These are phyloP conservation scores for Pleurotus cornucopiae DNA, from an alignment of 768 basidiomycete species.

Conservation along the genomic window DNA sequence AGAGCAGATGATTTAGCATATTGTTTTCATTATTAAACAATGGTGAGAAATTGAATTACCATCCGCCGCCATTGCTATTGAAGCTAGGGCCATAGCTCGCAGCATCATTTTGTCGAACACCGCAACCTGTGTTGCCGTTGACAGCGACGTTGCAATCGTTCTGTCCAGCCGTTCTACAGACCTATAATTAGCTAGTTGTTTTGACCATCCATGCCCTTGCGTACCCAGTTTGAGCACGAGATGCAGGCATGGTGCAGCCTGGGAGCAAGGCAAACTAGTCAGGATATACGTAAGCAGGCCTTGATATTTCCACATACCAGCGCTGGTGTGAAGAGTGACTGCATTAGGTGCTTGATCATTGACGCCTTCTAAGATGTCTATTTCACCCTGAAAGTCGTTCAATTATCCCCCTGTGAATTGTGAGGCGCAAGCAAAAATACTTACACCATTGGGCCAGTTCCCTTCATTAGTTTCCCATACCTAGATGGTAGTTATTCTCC, in stretches of 20 bases:
- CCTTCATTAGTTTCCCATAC: conserved; percentile 11
- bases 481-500: neutral
- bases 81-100: conserved; percentile 55
- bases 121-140: conserved; percentile 53
- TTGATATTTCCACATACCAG: conserved; percentile 26
- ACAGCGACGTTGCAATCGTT: conserved; percentile 47
- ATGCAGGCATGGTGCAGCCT: conserved; percentile 53
- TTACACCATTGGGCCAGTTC: conserved; percentile 15
- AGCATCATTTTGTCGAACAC: conserved; percentile 36
- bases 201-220: no score
- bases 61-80: conserved; percentile 59
- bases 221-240: conserved; percentile 44
- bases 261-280: neutral
- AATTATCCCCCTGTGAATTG: no score
- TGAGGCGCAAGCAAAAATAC: conserved; percentile 12
- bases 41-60: conserved; percentile 29
- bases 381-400: conserved; percentile 37
- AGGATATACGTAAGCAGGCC: neutral
- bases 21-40: neutral
- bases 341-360: conserved; percentile 51
- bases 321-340: conserved; percentile 52
- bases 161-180: conserved; percentile 26
- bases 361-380: conserved; percentile 56
- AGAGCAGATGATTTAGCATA: neutral
- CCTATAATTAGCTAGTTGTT: no score